These are phyloP conservation scores for Fusarium pseudocircinatum DNA, from an alignment of 2,329 filamentous ascomycete genomes.

Conservation along the genomic window DNA sequence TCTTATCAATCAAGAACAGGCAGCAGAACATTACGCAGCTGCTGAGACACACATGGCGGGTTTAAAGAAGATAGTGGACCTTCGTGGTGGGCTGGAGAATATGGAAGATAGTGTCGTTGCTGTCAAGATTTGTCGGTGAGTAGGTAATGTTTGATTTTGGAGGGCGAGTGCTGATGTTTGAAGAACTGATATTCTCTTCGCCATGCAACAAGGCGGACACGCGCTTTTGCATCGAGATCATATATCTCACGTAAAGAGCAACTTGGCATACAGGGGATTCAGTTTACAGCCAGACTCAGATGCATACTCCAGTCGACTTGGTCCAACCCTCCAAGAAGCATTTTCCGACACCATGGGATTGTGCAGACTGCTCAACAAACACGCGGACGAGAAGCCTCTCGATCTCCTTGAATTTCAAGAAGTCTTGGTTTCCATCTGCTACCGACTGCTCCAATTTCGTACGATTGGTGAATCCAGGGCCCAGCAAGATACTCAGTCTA, in stretches of 20 bases:
- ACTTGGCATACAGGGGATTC: not conserved
- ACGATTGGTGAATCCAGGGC: not conserved
- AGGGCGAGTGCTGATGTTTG: fast-evolving
- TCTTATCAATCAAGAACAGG: slow-evolving; percentile 5
- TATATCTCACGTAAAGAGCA: not conserved
- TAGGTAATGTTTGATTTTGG: not conserved
- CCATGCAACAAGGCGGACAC: not conserved
- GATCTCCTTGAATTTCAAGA: slow-evolving; percentile 5
- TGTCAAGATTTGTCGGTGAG: not conserved
- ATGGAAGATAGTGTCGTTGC: not conserved
- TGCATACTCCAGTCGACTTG: fast-evolving
- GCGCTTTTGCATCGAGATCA: not conserved
- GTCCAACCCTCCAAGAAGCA: fast-evolving
- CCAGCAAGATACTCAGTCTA: not conserved
- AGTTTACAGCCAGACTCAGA: not conserved
- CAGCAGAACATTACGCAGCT: not conserved
- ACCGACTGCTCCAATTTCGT: not conserved
- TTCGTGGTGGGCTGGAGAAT: not conserved
- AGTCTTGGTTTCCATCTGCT: not conserved
- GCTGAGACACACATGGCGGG: not conserved
- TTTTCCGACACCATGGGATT: not conserved
- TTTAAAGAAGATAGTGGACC: not conserved
- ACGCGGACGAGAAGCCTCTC: not conserved
- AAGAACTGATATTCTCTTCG: slow-evolving; percentile 14
- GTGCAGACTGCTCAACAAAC: not conserved